Evolutionary conservation across 257 asterid genomes (phyloP).

Genomic region (Apocynum venetum): DNA sequence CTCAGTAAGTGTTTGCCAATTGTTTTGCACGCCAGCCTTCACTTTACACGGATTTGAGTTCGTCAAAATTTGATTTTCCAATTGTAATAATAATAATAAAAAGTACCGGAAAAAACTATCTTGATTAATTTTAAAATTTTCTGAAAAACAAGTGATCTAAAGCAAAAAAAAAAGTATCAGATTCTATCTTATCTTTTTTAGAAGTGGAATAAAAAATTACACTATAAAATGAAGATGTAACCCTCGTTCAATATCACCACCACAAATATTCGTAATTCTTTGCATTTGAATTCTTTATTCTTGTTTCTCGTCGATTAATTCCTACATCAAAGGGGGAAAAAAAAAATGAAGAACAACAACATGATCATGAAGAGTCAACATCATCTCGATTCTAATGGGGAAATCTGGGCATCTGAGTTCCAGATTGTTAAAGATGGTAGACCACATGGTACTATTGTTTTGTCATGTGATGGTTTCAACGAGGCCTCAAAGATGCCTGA

Average conservation of each 20-base stretch:
- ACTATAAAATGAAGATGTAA: constrained; percentile 21
- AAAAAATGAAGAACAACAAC: not conserved
- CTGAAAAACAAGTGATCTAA: too few relatives aligned
- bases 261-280: too few relatives aligned
- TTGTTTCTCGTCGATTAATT: too few relatives aligned
- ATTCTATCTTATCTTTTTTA: constrained; percentile 25
- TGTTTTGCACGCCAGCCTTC: too few relatives aligned
- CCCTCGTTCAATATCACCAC: not conserved
- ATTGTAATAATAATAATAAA: too few relatives aligned
- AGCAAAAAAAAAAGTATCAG: constrained; percentile 26
- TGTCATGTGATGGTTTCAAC: not conserved
- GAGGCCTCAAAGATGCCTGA: not conserved
- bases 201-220: not conserved
- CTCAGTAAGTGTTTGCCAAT: too few relatives aligned
- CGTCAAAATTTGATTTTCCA: too few relatives aligned
- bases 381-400: not conserved
- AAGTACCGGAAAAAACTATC: not conserved
- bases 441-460: not conserved
- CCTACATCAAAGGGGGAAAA: too few relatives aligned
- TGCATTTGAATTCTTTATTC: not conserved
- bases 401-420: not conserved
- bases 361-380: not conserved
- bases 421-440: constrained; percentile 8
- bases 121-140: not conserved
- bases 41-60: too few relatives aligned